Evolutionary conservation across 2,329 filamentous ascomycete species (phyloP).

Genomic region (Macrophomina phaseolina): DNA sequence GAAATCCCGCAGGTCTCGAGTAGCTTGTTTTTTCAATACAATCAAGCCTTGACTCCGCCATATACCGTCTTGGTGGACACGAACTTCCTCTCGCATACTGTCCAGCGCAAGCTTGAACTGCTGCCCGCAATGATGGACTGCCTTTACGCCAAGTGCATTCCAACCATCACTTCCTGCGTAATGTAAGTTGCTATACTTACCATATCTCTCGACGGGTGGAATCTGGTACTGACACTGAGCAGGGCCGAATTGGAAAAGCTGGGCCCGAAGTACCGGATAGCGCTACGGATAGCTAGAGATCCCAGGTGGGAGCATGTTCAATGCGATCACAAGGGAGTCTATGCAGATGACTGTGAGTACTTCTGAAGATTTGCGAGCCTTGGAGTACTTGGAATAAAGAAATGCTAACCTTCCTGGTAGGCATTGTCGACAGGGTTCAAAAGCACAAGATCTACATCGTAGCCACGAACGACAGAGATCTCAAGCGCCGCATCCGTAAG

Average conservation of each 20-base stretch:
- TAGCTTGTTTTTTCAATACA: conserved; percentile 57
- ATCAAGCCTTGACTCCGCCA: conserved; percentile 82
- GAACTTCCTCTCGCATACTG: conserved; percentile 89
- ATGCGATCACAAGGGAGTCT: conserved; percentile 89
- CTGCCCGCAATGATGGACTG: conserved; percentile 92
- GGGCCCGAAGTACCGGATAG: conserved; percentile 85
- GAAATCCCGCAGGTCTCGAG: conserved; percentile 83
- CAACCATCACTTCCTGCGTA: conserved; percentile 83
- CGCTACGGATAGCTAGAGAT: conserved; percentile 83
- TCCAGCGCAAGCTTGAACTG: conserved; percentile 87
- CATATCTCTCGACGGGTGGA: too few relatives aligned
- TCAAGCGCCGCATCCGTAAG: conserved; percentile 85
- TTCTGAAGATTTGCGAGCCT: not conserved
- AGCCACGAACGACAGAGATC: conserved; percentile 58
- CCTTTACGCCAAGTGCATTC: conserved; percentile 87
- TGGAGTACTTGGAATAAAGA: not conserved
- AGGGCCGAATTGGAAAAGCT: conserved; percentile 77
- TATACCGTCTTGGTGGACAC: conserved; percentile 84
- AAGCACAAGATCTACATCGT: conserved; percentile 56
- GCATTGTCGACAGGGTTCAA: conserved; percentile 50
- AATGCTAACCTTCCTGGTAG: not conserved
- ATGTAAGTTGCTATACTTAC: not conserved
- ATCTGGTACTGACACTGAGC: not conserved
- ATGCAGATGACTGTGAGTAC: conserved; percentile 78
- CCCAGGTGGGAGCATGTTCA: conserved; percentile 84